These are phyloP conservation scores for Arabis alpina DNA, from an alignment of 345 rosid genomes.

Conservation along the genomic window DNA sequence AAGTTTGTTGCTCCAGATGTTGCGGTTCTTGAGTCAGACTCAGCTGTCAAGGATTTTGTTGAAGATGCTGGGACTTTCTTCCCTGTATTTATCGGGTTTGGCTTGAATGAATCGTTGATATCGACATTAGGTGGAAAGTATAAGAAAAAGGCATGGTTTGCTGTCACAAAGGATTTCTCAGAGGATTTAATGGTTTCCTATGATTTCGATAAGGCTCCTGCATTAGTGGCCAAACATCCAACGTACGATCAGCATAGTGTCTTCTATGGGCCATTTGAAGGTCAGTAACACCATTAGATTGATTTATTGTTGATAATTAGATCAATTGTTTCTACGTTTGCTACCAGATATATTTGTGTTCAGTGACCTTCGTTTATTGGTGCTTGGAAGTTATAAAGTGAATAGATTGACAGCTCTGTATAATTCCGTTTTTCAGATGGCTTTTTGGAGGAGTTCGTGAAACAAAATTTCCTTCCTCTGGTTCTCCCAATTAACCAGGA, in stretches of 20 bases:
- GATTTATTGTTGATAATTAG: background rate
- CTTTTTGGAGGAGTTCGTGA: slow-evolving; percentile 75
- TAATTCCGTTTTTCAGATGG: slow-evolving; percentile 42
- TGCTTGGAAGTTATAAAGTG: slow-evolving; percentile 3
- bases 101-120: slow-evolving; percentile 60
- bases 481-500: slow-evolving; percentile 76
- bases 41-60: slow-evolving; percentile 63
- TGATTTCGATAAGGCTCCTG: slow-evolving; percentile 86
- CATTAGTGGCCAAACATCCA: slow-evolving; percentile 71
- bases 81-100: slow-evolving; percentile 83
- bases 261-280: slow-evolving; percentile 96
- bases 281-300: slow-evolving; percentile 41
- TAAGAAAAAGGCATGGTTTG: slow-evolving; percentile 96
- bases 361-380: background rate
- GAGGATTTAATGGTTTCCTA: slow-evolving; percentile 70
- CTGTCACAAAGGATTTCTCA: slow-evolving; percentile 77
- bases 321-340: background rate
- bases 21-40: slow-evolving; percentile 68
- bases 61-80: slow-evolving; percentile 72
- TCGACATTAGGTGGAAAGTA: slow-evolving; percentile 63
- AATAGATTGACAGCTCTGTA: slow-evolving; percentile 4
- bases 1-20: slow-evolving; percentile 95
- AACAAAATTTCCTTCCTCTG: slow-evolving; percentile 80
- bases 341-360: background rate
- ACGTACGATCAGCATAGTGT: slow-evolving; percentile 60